A percentile compares a stretch with the other conserved stretches of the same genome.
Evolutionary conservation across 2,329 filamentous ascomycete species (phyloP).

Genomic region (Curvularia sp.): DNA sequence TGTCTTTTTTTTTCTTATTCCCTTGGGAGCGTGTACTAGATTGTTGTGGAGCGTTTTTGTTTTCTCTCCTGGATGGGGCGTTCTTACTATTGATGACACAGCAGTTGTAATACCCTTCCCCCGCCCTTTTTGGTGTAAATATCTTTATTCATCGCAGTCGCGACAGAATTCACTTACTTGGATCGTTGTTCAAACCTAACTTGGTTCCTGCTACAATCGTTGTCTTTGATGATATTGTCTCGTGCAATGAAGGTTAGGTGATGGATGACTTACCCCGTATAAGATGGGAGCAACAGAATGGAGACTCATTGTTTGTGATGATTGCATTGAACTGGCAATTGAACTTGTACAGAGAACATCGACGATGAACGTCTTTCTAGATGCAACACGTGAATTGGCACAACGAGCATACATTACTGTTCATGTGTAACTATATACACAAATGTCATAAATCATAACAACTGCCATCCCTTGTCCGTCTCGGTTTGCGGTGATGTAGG

Average conservation of each 20-base stretch:
- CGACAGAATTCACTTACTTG: neutral
- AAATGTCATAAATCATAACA: slow-evolving; percentile 6
- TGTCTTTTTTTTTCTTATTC: neutral
- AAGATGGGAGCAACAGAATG: neutral
- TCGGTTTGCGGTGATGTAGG: slow-evolving; percentile 3
- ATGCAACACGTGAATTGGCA: neutral
- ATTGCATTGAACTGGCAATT: neutral
- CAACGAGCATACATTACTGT: neutral
- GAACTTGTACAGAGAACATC: neutral
- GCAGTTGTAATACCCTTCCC: neutral
- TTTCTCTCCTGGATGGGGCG: neutral
- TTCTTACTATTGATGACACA: neutral
- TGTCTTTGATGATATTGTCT: neutral
- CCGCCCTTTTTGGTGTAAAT: neutral
- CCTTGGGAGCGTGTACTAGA: neutral
- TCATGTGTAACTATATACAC: neutral
- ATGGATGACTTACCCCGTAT: neutral
- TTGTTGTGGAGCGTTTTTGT: neutral
- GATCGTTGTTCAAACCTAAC: neutral
- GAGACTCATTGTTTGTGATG: neutral
- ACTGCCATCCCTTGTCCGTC: slow-evolving; percentile 19
- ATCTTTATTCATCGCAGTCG: neutral
- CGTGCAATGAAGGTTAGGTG: neutral
- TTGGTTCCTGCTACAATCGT: neutral
- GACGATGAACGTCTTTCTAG: neutral